A percentile compares a stretch with the other conserved stretches of the same genome.
Evolutionary conservation across 768 basidiomycete genomes (phyloP).

Genomic region (Naganishia antarctica): DNA sequence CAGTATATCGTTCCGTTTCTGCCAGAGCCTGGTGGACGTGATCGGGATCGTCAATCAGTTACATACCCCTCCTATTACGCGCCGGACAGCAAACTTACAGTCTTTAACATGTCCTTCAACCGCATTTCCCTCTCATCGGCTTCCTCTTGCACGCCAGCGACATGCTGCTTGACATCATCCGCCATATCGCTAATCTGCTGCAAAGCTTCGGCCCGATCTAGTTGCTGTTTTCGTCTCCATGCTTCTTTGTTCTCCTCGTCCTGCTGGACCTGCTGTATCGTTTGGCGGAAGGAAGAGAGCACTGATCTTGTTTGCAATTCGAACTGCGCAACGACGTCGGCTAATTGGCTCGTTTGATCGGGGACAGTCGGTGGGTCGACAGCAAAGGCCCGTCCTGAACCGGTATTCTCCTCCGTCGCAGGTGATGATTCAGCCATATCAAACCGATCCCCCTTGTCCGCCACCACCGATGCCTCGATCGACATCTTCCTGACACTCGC

Average conservation of each 20-base stretch:
- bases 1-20: too few species aligned
- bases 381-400: too few species aligned
- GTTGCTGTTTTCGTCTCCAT: background rate
- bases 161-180: conserved; percentile 5
- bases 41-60: too few species aligned
- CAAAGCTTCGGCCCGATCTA: background rate
- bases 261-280: background rate
- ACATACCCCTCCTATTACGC: too few species aligned
- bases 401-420: too few species aligned
- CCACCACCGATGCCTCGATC: background rate
- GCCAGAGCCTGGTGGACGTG: too few species aligned
- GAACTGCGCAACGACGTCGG: background rate
- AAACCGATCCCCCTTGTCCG: too few species aligned
- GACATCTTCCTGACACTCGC: background rate
- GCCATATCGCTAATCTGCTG: conserved; percentile 4
- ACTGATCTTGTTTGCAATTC: background rate
- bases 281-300: background rate
- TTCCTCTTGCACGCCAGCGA: background rate
- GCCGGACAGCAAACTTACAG: too few species aligned
- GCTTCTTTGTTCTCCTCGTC: background rate
- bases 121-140: background rate
- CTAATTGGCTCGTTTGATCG: background rate
- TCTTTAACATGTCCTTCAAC: background rate
- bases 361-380: too few species aligned
- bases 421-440: too few species aligned